A percentile compares a stretch with the other conserved stretches of the same genome.
These are phyloP conservation scores for Cercophora newfieldiana DNA, from an alignment of 495 filamentous ascomycete genomes.

Conservation along the genomic window DNA sequence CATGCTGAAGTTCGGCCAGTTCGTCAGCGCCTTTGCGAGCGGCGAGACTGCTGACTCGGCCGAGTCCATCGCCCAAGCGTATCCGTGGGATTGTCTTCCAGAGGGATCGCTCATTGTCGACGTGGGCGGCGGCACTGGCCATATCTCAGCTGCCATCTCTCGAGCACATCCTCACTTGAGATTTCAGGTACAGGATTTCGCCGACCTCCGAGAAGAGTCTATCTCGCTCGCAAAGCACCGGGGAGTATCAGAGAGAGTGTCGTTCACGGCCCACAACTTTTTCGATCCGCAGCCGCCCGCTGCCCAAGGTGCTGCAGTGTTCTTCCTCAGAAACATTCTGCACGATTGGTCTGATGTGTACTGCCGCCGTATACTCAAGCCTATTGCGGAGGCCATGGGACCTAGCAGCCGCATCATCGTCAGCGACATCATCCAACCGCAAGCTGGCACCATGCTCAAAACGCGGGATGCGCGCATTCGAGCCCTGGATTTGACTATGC, in stretches of 20 bases:
- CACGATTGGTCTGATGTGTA: constrained; percentile 48
- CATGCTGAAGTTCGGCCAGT: constrained; percentile 22
- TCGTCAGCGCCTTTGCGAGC: constrained; percentile 16
- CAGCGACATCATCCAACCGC: constrained; percentile 36
- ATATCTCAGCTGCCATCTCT: constrained; percentile 38
- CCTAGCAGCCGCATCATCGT: constrained; percentile 35
- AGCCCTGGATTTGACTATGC: constrained; percentile 24
- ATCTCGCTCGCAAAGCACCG: neutral
- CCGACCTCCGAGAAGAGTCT: constrained; percentile 16
- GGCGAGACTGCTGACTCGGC: constrained; percentile 17
- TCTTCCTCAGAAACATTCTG: constrained; percentile 41
- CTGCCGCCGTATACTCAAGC: constrained; percentile 35
- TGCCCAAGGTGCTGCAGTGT: constrained; percentile 30
- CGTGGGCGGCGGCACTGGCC: constrained; percentile 48
- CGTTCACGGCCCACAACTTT: constrained; percentile 38
- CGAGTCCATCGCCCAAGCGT: constrained; percentile 17
- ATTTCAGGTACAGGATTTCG: constrained; percentile 42
- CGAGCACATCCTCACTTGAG: constrained; percentile 33
- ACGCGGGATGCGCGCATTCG: constrained; percentile 11
- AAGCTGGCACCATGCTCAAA: constrained; percentile 24
- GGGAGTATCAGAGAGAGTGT: constrained; percentile 22
- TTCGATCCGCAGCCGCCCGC: constrained; percentile 38
- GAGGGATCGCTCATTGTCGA: constrained; percentile 32
- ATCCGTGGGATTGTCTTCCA: constrained; percentile 20
- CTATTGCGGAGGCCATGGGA: constrained; percentile 37